Percentiles rank a stretch among this genome's conserved stretches.
phyloP scores from a whole-genome alignment of 192 early-diverging fungal species.

The Coemansia sp. region DNA sequence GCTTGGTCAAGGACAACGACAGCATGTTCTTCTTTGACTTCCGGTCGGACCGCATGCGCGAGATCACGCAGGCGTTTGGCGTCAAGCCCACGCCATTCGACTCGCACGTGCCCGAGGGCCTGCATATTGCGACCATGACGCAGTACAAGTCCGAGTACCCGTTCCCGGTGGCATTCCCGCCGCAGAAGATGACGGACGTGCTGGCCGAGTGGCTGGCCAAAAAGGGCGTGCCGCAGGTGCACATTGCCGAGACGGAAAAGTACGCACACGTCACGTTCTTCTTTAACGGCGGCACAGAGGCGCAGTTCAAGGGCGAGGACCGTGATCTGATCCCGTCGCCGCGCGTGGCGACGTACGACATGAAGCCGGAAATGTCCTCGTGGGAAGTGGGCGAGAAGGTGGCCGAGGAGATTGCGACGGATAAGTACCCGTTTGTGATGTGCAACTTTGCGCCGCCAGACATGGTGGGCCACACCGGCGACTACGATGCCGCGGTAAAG shows the following conservation, averaged over 20 bases:
- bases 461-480: slow-evolving; percentile 97
- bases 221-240: slow-evolving; percentile 83
- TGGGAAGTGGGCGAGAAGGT: slow-evolving; percentile 86
- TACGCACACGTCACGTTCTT: slow-evolving; percentile 99
- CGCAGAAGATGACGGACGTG: slow-evolving; percentile 97
- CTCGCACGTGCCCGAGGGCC: slow-evolving; percentile 66
- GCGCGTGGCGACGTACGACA: slow-evolving; percentile 97
- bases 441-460: slow-evolving; percentile 99
- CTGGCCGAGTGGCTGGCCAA: slow-evolving; percentile 95
- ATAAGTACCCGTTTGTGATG: slow-evolving; percentile 93
- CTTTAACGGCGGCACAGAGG: slow-evolving; percentile 98
- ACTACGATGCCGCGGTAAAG: slow-evolving; percentile 86
- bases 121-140: slow-evolving; percentile 92
- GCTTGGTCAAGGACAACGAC: slow-evolving; percentile 82
- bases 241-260: slow-evolving; percentile 99
- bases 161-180: slow-evolving; percentile 93
- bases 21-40: slow-evolving; percentile 98
- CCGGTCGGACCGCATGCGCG: slow-evolving; percentile 97
- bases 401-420: slow-evolving; percentile 70
- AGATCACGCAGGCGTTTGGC: slow-evolving; percentile 83
- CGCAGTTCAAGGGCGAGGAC: slow-evolving; percentile 84
- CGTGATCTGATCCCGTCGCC: slow-evolving; percentile 89
- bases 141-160: slow-evolving; percentile 97
- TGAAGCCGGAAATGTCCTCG: slow-evolving; percentile 94
- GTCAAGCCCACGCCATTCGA: slow-evolving; percentile 86